phyloP scores from a whole-genome alignment of 306 rosid genomes.

The Prunus dulcis region DNA sequence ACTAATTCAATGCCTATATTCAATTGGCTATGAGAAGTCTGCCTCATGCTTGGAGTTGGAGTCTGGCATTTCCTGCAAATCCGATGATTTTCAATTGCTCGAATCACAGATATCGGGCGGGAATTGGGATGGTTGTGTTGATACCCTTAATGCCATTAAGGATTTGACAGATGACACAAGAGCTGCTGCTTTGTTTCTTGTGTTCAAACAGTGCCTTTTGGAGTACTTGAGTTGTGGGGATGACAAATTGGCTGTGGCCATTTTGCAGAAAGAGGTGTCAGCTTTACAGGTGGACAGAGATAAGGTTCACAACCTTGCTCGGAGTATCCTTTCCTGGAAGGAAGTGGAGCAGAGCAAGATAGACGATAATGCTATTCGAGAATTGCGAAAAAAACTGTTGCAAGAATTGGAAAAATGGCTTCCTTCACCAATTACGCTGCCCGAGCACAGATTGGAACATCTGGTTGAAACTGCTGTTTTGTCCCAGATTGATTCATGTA shows the following conservation, averaged over 20 bases:
- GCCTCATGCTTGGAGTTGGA: constrained; percentile 72
- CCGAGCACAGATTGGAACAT: constrained; percentile 69
- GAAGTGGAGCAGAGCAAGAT: constrained; percentile 36
- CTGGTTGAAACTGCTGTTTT: constrained; percentile 65
- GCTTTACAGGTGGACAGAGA: constrained; percentile 42
- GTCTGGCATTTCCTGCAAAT: constrained; percentile 62
- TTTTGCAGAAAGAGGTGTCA: constrained; percentile 60
- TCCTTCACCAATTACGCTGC: constrained; percentile 59
- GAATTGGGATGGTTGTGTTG: constrained; percentile 58
- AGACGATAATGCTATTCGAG: constrained; percentile 33
- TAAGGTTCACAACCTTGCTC: constrained; percentile 60
- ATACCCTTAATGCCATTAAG: constrained; percentile 40
- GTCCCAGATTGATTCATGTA: constrained; percentile 66
- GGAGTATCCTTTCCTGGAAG: constrained; percentile 38
- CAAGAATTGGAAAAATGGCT: constrained; percentile 61
- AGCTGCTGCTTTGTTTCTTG: constrained; percentile 63
- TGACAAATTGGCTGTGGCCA: constrained; percentile 53
- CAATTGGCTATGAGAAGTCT: constrained; percentile 60
- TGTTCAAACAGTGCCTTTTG: constrained; percentile 55
- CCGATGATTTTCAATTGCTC: constrained; percentile 48
- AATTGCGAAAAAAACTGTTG: constrained; percentile 43
- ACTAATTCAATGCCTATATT: constrained; percentile 63
- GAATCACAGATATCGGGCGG: constrained; percentile 58
- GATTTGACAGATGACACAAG: constrained; percentile 54
- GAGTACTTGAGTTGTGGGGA: constrained; percentile 63